Base-by-base conservation (phyloP, 805 yeast genomes). In the Candida sphagnicola region DNA sequence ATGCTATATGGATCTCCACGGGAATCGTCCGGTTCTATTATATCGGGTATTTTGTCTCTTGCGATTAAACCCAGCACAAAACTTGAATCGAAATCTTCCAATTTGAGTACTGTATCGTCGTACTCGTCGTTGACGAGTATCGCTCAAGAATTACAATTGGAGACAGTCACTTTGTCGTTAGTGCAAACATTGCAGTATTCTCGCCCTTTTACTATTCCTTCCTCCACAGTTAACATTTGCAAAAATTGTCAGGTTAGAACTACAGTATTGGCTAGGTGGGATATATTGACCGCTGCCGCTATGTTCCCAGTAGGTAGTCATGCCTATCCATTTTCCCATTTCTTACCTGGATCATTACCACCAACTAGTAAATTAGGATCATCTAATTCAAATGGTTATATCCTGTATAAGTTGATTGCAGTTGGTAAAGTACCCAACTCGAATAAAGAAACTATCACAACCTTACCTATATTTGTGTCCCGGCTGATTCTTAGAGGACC, bases 311-410 rank as follows among this genome's bases (percentile, higher is more conserved):
- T 67, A 4, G 93, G 91, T 1, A 67, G 73, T 13, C 96, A 93
- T 52, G 88, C 85, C 1, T 93, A 86, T 57, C 99, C 99, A 1
- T 91, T 93, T 56, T 83, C 95, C 15, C 89, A 88, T 57, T 65
- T 93, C 29, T 57, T 93, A 6, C 95, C 96, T 0, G 99, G 99
- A 0, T 70, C 84, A 17, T 59, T 89, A 21, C 96, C 98, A 0
- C 87, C 95, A 1, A 77, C 95, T 1, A 59, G 80, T 24, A 67
- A 80, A n/a, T 56, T 85, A 13, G 89, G 95, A 4, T 58, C 66
- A 5, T 53, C 76, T 0, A 66, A 65, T 36, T 59, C 74, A 2
- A 53, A 62, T 15, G 67, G 82, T 0, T 65, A 73, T 12, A 77
- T 93, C 35, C 75, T 75, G 49, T 93, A 93, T 64, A 86, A 82